Evolutionary conservation across 23 red algal species (phyloP), one percentile per base, ranked within the genome.

Genomic region (Cyanidium caldarium): DNA sequence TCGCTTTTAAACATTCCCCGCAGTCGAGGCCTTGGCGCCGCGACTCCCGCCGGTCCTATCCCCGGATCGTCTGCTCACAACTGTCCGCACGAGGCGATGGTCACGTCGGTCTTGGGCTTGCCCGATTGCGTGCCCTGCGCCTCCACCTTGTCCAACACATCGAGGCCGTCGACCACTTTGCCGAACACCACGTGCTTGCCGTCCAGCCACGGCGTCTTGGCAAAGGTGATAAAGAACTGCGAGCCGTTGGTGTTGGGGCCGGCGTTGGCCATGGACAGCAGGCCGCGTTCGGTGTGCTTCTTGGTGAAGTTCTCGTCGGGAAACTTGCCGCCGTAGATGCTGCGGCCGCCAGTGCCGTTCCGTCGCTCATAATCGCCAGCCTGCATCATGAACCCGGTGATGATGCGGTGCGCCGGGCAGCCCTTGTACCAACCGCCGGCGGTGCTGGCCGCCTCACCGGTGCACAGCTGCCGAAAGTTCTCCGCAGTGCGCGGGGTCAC

Each of bases 101-200:
- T 67, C 37, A 93, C 80, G 28, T 40, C 33, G 35, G 69, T 67
- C 12, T 44, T 80, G 20, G 79, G 41, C 38, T 28, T 42, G 19
- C 46, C 75, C 19, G 35, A 30, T 25, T 36, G 73, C 31, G 37
- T 42, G 31, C 73, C 73, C 38, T 26, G 36, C 33, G 38, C 39
- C 67, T 80, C 68, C 12, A 87, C 75, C 46, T 81, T 87, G 3
- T 81, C 76, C 21, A 80, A 21, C 20, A 87, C 84, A 37, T 87
- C 76, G 16, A 87, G 46, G 1, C 85, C 85, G 37, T 82, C 85
- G 38, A 75, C 77, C n/a, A 89, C 72, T 25, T 73, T 38, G 3
- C 87, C 87, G 58, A 93, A 93, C 28, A 93, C 87, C 1, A 93
- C 87, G 58, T 93, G 87, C 56, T 93, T 93, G 0, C 33, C 68